A percentile compares a stretch with the other conserved stretches of the same genome.
Conservation (phyloP, 108 stramenopile genomes). For the Phaeodactylum tricornutum region DNA sequence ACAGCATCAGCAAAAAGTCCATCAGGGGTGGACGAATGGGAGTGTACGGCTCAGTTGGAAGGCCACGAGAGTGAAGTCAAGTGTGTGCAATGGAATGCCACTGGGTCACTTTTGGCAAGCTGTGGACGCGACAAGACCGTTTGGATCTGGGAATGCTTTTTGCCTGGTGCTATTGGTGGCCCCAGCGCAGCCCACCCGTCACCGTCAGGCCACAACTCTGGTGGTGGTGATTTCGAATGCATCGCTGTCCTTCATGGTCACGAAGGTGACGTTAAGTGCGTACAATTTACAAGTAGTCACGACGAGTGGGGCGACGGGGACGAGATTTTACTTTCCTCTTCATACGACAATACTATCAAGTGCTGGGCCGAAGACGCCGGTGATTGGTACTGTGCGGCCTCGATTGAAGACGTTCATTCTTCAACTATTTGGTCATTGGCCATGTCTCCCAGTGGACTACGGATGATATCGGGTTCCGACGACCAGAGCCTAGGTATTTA, state of each 20-base stretch:
- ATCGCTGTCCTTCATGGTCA: constrained; percentile 90
- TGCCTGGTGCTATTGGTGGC: constrained; percentile 65
- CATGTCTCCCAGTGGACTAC: constrained; percentile 64
- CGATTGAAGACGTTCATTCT: constrained; percentile 50
- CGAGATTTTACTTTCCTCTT: constrained; percentile 69
- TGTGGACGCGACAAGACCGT: constrained; percentile 98
- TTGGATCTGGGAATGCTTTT: constrained; percentile 95
- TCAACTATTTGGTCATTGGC: constrained; percentile 87
- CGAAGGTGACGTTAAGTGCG: constrained; percentile 92
- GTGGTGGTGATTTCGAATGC: constrained; percentile 81
- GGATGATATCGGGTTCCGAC: constrained; percentile 69
- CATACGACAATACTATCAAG: constrained; percentile 89
- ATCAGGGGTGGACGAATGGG: constrained; percentile 33
- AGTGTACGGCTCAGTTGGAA: constrained; percentile 78
- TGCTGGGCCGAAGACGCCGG: constrained; percentile 94
- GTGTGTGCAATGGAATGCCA: constrained; percentile 80
- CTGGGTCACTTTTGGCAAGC: constrained; percentile 84
- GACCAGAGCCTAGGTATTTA: constrained; percentile 66
- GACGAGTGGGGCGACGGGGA: constrained; percentile 74
- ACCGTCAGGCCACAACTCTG: constrained; percentile 8
- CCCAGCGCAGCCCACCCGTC: background rate
- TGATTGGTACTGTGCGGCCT: constrained; percentile 91
- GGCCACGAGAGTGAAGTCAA: constrained; percentile 94
- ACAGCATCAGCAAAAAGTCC: background rate
- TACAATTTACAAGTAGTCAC: constrained; percentile 77